These are phyloP conservation scores for Epichloe gansuensis DNA, from an alignment of 2,329 filamentous ascomycete genomes.

Conservation along the genomic window DNA sequence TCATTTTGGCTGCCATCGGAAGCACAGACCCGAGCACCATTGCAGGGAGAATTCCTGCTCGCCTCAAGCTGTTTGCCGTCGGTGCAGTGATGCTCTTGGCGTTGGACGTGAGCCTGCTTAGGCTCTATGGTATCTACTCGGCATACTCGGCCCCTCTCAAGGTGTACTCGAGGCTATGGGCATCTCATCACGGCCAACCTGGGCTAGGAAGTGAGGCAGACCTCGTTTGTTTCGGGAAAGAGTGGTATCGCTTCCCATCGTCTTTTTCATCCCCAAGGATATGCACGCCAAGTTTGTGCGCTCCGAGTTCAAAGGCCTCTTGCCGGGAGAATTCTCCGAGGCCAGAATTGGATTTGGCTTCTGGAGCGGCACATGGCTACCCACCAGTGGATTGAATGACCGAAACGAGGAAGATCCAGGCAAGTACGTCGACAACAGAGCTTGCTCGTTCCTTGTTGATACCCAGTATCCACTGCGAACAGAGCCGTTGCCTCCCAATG, in stretches of 20 bases:
- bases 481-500: constrained; percentile 45
- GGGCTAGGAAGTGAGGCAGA: constrained; percentile 47
- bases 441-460: constrained; percentile 79
- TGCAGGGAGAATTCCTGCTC: constrained; percentile 58
- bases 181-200: constrained; percentile 28
- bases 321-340: constrained; percentile 84
- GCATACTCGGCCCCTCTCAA: constrained; percentile 73
- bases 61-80: constrained; percentile 58
- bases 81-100: constrained; percentile 49
- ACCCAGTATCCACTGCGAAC: constrained; percentile 57
- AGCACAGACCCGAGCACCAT: constrained; percentile 54
- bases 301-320: constrained; percentile 76
- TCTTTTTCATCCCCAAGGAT: constrained; percentile 80
- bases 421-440: constrained; percentile 71
- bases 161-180: constrained; percentile 56
- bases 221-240: constrained; percentile 80
- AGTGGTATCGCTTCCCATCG: constrained; percentile 96
- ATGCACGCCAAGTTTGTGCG: constrained; percentile 83
- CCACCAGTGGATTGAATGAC: constrained; percentile 81
- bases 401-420: constrained; percentile 72
- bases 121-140: constrained; percentile 64
- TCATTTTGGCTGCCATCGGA: constrained; percentile 64
- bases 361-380: constrained; percentile 73
- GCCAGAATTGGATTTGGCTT: constrained; percentile 56
- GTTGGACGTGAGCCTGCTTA: constrained; percentile 53